Conservation (phyloP, 1,284 basidiomycete species). For the Sparassis latifolia region DNA sequence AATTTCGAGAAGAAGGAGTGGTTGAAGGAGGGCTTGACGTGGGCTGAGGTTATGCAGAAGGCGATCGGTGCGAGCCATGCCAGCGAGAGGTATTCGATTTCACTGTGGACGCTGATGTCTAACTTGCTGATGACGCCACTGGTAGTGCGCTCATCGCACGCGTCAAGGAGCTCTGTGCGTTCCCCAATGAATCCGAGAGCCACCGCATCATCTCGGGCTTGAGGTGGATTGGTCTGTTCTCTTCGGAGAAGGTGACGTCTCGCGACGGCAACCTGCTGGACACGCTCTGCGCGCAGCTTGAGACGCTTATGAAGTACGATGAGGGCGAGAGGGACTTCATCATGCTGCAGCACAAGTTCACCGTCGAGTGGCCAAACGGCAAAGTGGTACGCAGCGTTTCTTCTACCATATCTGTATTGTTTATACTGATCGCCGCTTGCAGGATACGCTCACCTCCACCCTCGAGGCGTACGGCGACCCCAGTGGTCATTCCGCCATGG, state of each 20-base stretch:
- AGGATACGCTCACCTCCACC: slow-evolving; percentile 89
- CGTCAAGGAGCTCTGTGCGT: slow-evolving; percentile 64
- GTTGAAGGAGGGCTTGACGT: slow-evolving; percentile 70
- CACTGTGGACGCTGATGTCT: not conserved
- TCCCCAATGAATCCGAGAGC: slow-evolving; percentile 67
- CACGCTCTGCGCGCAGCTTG: slow-evolving; percentile 89
- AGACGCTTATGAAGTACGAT: slow-evolving; percentile 90
- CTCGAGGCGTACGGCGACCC: slow-evolving; percentile 89
- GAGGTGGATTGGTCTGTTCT: slow-evolving; percentile 93
- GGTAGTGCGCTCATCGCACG: slow-evolving; percentile 59
- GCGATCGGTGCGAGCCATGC: slow-evolving; percentile 70
- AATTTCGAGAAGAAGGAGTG: slow-evolving; percentile 74
- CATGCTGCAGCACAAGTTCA: slow-evolving; percentile 97
- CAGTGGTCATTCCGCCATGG: slow-evolving; percentile 90
- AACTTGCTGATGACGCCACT: slow-evolving; percentile 7
- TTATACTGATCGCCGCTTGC: not conserved
- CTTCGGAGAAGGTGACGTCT: slow-evolving; percentile 57
- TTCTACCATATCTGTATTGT: slow-evolving; percentile 2
- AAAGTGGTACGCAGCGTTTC: slow-evolving; percentile 41
- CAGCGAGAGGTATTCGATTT: slow-evolving; percentile 55
- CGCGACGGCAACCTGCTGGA: slow-evolving; percentile 82
- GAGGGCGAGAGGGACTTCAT: slow-evolving; percentile 92
- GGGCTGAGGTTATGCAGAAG: slow-evolving; percentile 80
- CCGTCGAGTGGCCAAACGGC: slow-evolving; percentile 84
- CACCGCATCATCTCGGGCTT: slow-evolving; percentile 81